phyloP scores from a whole-genome alignment of 192 early-diverging fungal species.

The Dissophora ornata region DNA sequence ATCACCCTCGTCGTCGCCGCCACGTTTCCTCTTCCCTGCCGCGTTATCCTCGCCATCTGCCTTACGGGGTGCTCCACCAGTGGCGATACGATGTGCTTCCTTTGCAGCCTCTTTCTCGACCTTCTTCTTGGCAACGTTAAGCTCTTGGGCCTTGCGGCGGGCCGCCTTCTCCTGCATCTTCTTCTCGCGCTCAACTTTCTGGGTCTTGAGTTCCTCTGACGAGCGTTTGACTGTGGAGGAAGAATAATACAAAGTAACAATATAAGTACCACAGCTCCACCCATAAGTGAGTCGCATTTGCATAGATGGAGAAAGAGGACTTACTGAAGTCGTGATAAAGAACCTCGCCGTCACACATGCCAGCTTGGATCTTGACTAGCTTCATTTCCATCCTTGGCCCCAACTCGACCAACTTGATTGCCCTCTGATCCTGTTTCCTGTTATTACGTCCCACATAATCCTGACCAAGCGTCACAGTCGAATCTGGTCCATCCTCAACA shows the following conservation, averaged over 20 bases:
- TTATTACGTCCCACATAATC: slow-evolving; percentile 84
- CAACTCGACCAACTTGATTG: slow-evolving; percentile 87
- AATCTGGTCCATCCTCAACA: slow-evolving; percentile 90
- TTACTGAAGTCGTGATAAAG: slow-evolving; percentile 86
- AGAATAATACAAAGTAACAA: slow-evolving; percentile 1
- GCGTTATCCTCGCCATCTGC: slow-evolving; percentile 39
- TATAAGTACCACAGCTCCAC: too few species aligned
- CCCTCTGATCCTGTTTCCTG: slow-evolving; percentile 81
- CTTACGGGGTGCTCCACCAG: slow-evolving; percentile 54
- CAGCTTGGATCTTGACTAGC: slow-evolving; percentile 90
- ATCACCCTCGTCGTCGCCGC: slow-evolving; percentile 49
- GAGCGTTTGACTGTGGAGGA: slow-evolving; percentile 75
- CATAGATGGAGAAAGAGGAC: slow-evolving; percentile 18
- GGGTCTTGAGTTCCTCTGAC: slow-evolving; percentile 75
- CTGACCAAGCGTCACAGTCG: slow-evolving; percentile 85
- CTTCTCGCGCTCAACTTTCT: slow-evolving; percentile 67
- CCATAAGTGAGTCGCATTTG: too few species aligned
- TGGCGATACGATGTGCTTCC: slow-evolving; percentile 64
- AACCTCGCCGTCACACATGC: slow-evolving; percentile 93
- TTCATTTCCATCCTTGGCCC: slow-evolving; percentile 91
- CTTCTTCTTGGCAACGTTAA: slow-evolving; percentile 85
- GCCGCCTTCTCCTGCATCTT: slow-evolving; percentile 72
- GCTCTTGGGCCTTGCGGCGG: slow-evolving; percentile 83
- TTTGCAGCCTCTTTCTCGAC: slow-evolving; percentile 67
- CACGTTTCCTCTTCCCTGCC: slow-evolving; percentile 54